Evolutionary conservation across 495 filamentous ascomycete genomes (phyloP).

Genomic region (Penicillium maclennaniae): DNA sequence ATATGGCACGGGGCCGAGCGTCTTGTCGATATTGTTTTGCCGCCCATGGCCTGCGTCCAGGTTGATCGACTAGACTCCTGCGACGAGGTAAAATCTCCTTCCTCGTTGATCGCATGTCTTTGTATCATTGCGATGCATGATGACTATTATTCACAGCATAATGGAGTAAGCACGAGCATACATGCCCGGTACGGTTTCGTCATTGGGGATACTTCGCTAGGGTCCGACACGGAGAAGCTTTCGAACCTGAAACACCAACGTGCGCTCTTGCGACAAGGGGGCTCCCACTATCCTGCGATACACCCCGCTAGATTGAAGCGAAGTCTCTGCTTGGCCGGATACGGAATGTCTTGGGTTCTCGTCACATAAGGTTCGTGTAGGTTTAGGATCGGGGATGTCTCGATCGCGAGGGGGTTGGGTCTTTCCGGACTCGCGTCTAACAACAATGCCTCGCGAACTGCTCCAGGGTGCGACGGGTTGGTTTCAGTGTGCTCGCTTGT

Average conservation of each 20-base stretch:
- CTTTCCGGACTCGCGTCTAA: background rate
- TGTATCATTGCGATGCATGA: background rate
- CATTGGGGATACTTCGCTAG: background rate
- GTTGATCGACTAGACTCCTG: background rate
- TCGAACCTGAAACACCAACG: conserved; percentile 2
- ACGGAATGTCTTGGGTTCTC: background rate
- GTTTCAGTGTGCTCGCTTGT: background rate
- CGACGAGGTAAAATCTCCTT: background rate
- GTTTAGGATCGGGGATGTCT: background rate
- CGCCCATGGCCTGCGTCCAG: background rate
- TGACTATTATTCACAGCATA: too few species aligned
- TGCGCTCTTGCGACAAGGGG: background rate
- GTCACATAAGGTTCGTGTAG: background rate
- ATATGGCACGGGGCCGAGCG: background rate
- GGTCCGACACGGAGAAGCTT: conserved; percentile 3
- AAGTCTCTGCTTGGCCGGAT: background rate
- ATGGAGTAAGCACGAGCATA: background rate
- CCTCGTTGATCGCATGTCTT: background rate
- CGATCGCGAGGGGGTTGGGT: background rate
- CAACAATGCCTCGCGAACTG: background rate
- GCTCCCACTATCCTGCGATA: background rate
- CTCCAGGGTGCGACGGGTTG: background rate
- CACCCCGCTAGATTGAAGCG: background rate
- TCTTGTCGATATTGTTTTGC: background rate
- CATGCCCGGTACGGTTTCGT: background rate